phyloP scores from a whole-genome alignment of 2,329 filamentous ascomycete species.

The Fusarium pseudoanthophilum region DNA sequence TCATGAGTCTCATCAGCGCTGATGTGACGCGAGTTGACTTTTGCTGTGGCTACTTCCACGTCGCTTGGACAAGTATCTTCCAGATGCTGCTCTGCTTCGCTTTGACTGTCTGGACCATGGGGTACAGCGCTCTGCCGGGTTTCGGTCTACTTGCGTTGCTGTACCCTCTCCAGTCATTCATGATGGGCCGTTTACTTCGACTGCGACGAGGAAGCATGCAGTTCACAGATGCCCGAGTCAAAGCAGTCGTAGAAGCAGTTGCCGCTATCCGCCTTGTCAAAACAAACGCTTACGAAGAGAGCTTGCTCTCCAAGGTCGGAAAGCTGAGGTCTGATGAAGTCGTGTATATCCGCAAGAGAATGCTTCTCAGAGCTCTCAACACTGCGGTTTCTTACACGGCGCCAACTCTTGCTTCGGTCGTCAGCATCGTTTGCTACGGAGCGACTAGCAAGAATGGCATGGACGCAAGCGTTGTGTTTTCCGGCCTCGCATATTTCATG shows the following conservation, averaged over 20 bases:
- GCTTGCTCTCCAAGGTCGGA: constrained; percentile 21
- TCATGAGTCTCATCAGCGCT: constrained; percentile 49
- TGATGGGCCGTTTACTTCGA: constrained; percentile 19
- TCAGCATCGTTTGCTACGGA: constrained; percentile 26
- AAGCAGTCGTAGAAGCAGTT: constrained; percentile 22
- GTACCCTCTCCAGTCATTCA: constrained; percentile 26
- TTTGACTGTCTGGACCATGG: constrained; percentile 12
- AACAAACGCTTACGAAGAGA: constrained; percentile 28
- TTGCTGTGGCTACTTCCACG: constrained; percentile 48
- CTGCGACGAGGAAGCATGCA: constrained; percentile 24
- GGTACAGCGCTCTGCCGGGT: constrained; percentile 18
- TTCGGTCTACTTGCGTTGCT: constrained; percentile 17
- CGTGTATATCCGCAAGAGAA: constrained; percentile 24
- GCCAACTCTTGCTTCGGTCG: constrained; percentile 17
- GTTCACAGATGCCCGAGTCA: constrained; percentile 16
- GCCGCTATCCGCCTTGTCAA: constrained; percentile 18
- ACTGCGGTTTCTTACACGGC: constrained; percentile 21
- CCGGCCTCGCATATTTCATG: constrained; percentile 14
- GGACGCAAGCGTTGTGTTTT: constrained; percentile 21
- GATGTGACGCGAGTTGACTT: constrained; percentile 48
- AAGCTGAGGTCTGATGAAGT: constrained; percentile 23
- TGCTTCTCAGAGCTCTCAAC: constrained; percentile 26
- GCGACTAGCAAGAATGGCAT: constrained; percentile 16
- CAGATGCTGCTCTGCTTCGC: constrained; percentile 48
- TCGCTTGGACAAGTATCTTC: constrained; percentile 47